Percentiles rank a stretch among this genome's conserved stretches.
These are phyloP conservation scores for Coemansia sp. DNA, from an alignment of 192 early-diverging fungal species.

Conservation along the genomic window DNA sequence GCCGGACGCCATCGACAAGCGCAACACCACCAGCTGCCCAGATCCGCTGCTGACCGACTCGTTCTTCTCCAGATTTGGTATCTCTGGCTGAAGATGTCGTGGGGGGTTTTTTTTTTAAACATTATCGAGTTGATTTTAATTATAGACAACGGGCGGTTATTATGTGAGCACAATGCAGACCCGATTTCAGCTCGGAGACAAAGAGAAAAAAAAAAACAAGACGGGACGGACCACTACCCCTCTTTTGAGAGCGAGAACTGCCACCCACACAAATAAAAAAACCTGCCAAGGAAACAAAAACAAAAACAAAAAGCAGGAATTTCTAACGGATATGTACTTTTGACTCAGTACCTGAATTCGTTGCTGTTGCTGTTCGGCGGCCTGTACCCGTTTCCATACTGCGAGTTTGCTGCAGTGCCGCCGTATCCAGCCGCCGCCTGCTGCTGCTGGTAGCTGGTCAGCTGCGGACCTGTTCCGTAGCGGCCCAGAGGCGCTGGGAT, in stretches of 20 bases:
- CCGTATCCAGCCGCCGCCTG: not conserved
- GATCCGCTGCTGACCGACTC: slow-evolving; percentile 11
- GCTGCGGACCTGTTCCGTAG: not conserved
- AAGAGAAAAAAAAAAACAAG: not conserved
- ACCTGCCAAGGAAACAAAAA: no score
- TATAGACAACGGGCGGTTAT: no score
- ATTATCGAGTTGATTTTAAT: no score
- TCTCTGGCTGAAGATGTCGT: not conserved
- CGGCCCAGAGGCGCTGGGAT: slow-evolving; percentile 3
- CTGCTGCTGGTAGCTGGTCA: slow-evolving; percentile 12
- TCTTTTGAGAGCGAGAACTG: no score
- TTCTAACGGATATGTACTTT: not conserved
- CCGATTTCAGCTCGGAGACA: not conserved
- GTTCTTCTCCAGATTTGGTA: slow-evolving; percentile 20
- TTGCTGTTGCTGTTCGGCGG: not conserved
- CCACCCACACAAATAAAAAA: no score
- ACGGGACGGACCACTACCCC: no score
- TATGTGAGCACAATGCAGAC: no score
- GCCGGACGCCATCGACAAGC: slow-evolving; percentile 41
- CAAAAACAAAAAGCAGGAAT: no score
- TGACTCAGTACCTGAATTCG: not conserved
- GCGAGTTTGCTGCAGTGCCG: not conserved
- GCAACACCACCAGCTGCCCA: slow-evolving; percentile 45
- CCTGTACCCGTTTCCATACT: slow-evolving; percentile 6
- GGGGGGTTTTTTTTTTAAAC: no score